Evolutionary conservation across 2,329 filamentous ascomycete genomes (phyloP), one percentile per base, ranked within the genome.

Genomic region (Calonectria fujianensis): DNA sequence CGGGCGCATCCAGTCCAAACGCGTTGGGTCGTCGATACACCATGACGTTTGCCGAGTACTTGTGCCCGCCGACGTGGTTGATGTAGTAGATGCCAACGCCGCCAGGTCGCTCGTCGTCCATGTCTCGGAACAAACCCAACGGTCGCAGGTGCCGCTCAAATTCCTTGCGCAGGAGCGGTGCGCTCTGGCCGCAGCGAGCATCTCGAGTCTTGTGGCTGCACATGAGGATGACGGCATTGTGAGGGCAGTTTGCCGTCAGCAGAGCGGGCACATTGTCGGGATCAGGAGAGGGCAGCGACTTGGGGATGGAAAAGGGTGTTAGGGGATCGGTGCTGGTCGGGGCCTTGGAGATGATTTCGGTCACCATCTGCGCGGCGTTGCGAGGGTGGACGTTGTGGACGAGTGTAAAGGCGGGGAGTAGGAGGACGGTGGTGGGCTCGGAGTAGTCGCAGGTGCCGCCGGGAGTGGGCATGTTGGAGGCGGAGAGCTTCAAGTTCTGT

Each of bases 51-150:
- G 97, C 97, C 61, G 93, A 93, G 86, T 98, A 98, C 87, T 98
- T 98, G 88, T 99, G 97, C 0, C 97, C 97, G 35, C 97, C 97
- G 3, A 98, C 96, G 82, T 99, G 97, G 79, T 93, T 96, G 82
- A 98, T 97, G 83, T 98, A 98, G 86, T 98, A 98, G 77, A 99
- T 95, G 0, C 95, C 96, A 8, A 98, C 96, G 16, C 97, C 97
- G 14, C 96, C 96, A 0, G 96, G 95, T 73, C 97, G 88, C 84
- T 96, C 93, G 83, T 99, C 97, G 82, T 97, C 92, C 61, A 97
- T 86, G 83, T 98, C 96, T 37, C 97, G 93, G 84, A 94, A 96
- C 27, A 99, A 87, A 0, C 96, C 96, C 16, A 98, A 88, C 1
- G 95, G 94, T 0, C 96, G 93, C 45, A 98, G 89, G 83, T 98